Evolutionary conservation across 306 rosid species (phyloP).

Genomic region (Lithocarpus polystachyus): DNA sequence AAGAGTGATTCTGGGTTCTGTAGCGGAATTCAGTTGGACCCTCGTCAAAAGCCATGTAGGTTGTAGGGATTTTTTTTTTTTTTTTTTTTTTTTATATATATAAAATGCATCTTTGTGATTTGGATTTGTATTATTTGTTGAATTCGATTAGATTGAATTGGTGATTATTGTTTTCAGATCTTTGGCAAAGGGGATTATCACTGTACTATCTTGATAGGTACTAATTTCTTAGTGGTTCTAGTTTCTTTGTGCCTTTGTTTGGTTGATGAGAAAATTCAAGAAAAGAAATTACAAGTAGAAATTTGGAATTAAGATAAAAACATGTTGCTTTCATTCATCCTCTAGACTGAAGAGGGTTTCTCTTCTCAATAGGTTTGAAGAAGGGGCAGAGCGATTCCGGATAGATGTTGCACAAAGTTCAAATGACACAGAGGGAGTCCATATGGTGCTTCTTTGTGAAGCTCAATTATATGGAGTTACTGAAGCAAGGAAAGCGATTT

Average conservation of each 20-base stretch:
- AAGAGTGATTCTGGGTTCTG: constrained; percentile 74
- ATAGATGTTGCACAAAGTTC: constrained; percentile 93
- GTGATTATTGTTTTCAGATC: constrained; percentile 58
- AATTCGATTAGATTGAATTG: constrained; percentile 12
- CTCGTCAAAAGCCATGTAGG: constrained; percentile 90
- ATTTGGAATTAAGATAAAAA: not conserved
- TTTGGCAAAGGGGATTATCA: constrained; percentile 94
- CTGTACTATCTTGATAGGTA: constrained; percentile 81
- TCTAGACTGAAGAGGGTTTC: too few species aligned
- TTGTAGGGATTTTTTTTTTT: constrained; percentile 7
- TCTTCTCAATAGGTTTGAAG: constrained; percentile 26
- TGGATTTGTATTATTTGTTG: constrained; percentile 6
- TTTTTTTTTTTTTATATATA: too few species aligned
- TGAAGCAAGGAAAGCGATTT: constrained; percentile 71
- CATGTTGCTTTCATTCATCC: too few species aligned
- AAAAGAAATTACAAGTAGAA: not conserved
- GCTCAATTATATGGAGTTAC: constrained; percentile 75
- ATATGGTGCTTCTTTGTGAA: constrained; percentile 94
- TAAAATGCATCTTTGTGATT: constrained; percentile 7
- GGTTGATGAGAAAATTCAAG: not conserved
- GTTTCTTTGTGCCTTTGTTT: not conserved
- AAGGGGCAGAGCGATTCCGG: constrained; percentile 89
- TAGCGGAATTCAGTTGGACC: constrained; percentile 72
- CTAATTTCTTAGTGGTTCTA: constrained; percentile 12
- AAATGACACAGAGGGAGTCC: constrained; percentile 85